A percentile compares a stretch with the other conserved stretches of the same genome.
These are phyloP conservation scores for Lasiodiplodia gonubiensis DNA, from an alignment of 2,329 filamentous ascomycete genomes.

Conservation along the genomic window DNA sequence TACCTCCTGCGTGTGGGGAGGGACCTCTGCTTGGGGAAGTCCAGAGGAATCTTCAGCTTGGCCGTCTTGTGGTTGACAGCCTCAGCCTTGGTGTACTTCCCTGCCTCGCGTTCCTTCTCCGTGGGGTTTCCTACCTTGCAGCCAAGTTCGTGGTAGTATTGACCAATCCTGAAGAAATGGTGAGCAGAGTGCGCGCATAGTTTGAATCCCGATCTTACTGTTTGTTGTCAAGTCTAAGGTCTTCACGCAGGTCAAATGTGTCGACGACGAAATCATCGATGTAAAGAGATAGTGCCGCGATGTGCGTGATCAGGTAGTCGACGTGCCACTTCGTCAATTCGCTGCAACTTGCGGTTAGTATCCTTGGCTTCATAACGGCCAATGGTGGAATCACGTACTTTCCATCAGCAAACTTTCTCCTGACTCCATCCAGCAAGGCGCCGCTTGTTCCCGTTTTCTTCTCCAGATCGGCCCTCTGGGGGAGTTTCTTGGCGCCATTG, in stretches of 20 bases:
- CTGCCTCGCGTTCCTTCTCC: conserved; percentile 56
- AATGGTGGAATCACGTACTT: conserved; percentile 43
- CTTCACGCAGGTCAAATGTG: conserved; percentile 70
- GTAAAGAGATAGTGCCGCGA: conserved; percentile 72
- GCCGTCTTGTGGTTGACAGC: conserved; percentile 68
- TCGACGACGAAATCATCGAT: conserved; percentile 77
- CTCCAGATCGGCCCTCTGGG: conserved; percentile 66
- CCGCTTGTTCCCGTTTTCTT: conserved; percentile 64
- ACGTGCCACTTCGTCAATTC: conserved; percentile 73
- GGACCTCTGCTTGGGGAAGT: conserved; percentile 73
- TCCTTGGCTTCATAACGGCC: conserved; percentile 26
- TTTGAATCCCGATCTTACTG: conserved; percentile 48
- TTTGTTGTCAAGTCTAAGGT: conserved; percentile 74
- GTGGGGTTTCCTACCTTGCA: conserved; percentile 62
- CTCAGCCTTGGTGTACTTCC: conserved; percentile 66
- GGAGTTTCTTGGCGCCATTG: conserved; percentile 56
- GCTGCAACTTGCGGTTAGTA: conserved; percentile 34
- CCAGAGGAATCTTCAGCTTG: conserved; percentile 75
- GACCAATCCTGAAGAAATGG: conserved; percentile 55
- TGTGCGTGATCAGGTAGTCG: conserved; percentile 75
- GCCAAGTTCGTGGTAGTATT: conserved; percentile 79
- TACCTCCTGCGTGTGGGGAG: conserved; percentile 38
- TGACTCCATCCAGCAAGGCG: conserved; percentile 68
- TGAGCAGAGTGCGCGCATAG: conserved; percentile 29
- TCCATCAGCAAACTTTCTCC: conserved; percentile 70